phyloP scores from a whole-genome alignment of 306 rosid genomes.

The Coriaria nepalensis region DNA sequence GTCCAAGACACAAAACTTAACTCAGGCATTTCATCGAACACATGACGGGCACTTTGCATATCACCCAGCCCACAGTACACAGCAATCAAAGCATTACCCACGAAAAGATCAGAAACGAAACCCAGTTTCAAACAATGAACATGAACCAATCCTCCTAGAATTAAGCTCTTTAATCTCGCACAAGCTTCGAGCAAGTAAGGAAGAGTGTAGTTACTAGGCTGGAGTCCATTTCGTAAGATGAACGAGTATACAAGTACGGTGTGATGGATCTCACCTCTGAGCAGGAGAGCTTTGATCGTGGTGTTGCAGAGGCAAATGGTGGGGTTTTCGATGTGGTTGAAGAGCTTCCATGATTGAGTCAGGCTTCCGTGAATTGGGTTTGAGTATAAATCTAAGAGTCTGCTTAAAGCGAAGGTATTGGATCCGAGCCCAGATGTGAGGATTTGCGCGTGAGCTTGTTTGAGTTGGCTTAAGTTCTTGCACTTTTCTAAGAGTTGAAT shows the following conservation, averaged over 20 bases:
- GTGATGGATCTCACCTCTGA: conserved; percentile 17
- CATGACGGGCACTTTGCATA: conserved; percentile 31
- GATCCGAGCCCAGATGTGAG: conserved; percentile 36
- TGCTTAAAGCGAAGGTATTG: conserved; percentile 46
- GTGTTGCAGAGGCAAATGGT: conserved; percentile 55
- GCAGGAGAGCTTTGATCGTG: conserved; percentile 35
- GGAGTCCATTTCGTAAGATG: conserved; percentile 27
- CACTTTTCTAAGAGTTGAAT: conserved; percentile 41
- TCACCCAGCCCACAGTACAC: conserved; percentile 29
- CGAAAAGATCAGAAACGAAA: conserved; percentile 34
- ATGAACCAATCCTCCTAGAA: conserved; percentile 38
- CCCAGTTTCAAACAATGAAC: conserved; percentile 46
- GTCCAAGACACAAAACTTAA: conserved; percentile 56
- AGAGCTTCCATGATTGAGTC: conserved; percentile 34
- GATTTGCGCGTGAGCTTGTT: conserved; percentile 55
- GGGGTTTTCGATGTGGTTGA: conserved; percentile 44
- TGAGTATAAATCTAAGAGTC: conserved; percentile 48
- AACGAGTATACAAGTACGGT: conserved; percentile 22
- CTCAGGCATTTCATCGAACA: conserved; percentile 66
- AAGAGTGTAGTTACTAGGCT: conserved; percentile 47
- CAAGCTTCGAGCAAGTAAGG: conserved; percentile 62
- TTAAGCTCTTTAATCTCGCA: conserved; percentile 13
- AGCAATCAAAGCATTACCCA: conserved; percentile 48
- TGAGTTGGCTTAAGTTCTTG: conserved; percentile 48
- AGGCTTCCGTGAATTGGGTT: conserved; percentile 30